phyloP scores from a whole-genome alignment of 108 stramenopile species.

The Seminavis robusta region DNA sequence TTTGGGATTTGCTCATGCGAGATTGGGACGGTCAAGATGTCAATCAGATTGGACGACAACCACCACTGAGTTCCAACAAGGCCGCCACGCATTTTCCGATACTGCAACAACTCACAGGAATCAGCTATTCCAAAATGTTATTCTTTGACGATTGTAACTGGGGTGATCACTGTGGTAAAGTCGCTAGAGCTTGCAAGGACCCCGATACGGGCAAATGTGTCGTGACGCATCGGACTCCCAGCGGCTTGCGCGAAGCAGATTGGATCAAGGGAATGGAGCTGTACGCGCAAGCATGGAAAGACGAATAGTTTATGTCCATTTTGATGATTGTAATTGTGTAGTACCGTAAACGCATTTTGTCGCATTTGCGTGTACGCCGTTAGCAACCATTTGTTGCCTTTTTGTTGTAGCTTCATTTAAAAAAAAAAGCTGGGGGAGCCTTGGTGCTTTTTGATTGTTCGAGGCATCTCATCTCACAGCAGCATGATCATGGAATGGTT shows the following conservation, averaged over 20 bases:
- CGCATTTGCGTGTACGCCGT: no score
- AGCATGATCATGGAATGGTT: no score
- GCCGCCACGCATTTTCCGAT: slow-evolving; percentile 84
- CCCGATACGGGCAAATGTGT: slow-evolving; percentile 44
- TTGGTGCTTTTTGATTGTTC: no score
- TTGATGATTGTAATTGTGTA: no score
- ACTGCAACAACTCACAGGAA: slow-evolving; percentile 68
- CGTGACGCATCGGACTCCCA: slow-evolving; percentile 61
- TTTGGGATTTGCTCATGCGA: slow-evolving; percentile 74
- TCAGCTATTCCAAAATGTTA: slow-evolving; percentile 88
- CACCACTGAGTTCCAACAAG: slow-evolving; percentile 76
- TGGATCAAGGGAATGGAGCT: slow-evolving; percentile 61
- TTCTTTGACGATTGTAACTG: slow-evolving; percentile 96
- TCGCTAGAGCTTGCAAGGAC: slow-evolving; percentile 64
- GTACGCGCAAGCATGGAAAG: slow-evolving; percentile 30
- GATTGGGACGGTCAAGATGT: slow-evolving; percentile 79
- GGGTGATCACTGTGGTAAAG: slow-evolving; percentile 88
- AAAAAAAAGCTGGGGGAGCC: no score
- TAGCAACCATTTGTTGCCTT: no score
- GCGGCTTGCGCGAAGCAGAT: slow-evolving; percentile 52
- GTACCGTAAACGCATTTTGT: no score
- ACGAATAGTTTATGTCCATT: no score
- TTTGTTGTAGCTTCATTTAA: no score
- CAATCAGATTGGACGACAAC: slow-evolving; percentile 87
- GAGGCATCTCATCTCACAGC: no score